phyloP scores from a whole-genome alignment of 2,329 filamentous ascomycete species.

The Thyridium curvatum region DNA sequence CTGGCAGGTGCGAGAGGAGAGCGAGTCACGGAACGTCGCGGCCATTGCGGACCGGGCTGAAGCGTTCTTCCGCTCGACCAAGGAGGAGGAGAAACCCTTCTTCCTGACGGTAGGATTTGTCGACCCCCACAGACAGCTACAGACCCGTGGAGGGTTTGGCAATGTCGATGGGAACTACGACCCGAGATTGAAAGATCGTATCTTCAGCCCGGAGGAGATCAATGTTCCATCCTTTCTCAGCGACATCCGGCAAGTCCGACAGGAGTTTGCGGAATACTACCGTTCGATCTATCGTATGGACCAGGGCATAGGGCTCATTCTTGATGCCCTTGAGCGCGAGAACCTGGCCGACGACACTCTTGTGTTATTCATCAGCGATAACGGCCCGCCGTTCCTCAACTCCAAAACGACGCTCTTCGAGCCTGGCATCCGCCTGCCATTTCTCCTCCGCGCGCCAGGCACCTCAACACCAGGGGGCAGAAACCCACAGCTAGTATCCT shows the following conservation, averaged over 20 bases:
- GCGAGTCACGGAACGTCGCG: slow-evolving; percentile 34
- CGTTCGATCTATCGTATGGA: slow-evolving; percentile 33
- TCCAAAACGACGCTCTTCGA: slow-evolving; percentile 45
- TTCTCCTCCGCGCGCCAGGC: slow-evolving; percentile 30
- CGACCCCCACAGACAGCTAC: slow-evolving; percentile 36
- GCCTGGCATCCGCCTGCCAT: slow-evolving; percentile 34
- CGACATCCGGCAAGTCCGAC: slow-evolving; percentile 29
- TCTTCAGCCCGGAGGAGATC: slow-evolving; percentile 22
- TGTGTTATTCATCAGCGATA: slow-evolving; percentile 40
- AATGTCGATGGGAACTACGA: slow-evolving; percentile 23
- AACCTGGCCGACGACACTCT: slow-evolving; percentile 29
- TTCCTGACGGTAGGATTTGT: slow-evolving; percentile 37
- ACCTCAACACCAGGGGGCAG: slow-evolving; percentile 11
- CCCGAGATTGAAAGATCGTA: slow-evolving; percentile 11
- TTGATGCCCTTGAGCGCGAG: slow-evolving; percentile 23
- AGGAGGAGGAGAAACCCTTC: slow-evolving; percentile 25
- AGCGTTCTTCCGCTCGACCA: slow-evolving; percentile 28
- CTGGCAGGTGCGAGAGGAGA: slow-evolving; percentile 32
- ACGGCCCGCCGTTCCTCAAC: slow-evolving; percentile 42
- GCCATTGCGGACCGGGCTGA: slow-evolving; percentile 28
- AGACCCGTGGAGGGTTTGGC: slow-evolving; percentile 32
- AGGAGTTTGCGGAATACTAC: slow-evolving; percentile 36
- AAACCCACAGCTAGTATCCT: slow-evolving; percentile 39
- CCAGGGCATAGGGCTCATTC: slow-evolving; percentile 30
- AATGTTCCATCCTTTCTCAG: slow-evolving; percentile 32